A percentile compares a stretch with the other conserved stretches of the same genome.
Conservation (phyloP, 352 stramenopile genomes). For the Thraustochytrium striatum region DNA sequence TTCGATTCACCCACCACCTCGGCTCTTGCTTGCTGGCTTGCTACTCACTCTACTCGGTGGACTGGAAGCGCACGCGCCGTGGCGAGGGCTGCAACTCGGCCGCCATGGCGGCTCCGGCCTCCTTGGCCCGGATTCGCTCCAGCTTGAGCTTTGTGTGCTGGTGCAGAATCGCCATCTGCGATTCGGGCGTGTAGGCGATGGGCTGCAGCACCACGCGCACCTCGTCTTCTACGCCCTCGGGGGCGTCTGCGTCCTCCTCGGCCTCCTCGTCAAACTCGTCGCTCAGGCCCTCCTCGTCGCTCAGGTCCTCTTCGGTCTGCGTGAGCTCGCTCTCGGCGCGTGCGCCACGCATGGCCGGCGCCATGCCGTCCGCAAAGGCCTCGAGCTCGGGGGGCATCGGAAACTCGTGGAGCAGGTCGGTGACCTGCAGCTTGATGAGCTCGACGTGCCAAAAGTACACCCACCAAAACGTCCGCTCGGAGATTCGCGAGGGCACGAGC, state of each 20-base stretch:
- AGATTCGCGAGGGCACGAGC: conserved; percentile 15
- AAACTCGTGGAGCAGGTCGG: not conserved
- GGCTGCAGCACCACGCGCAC: not conserved
- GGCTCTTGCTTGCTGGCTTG: no score
- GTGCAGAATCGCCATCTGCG: conserved; percentile 4
- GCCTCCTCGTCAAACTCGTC: no score
- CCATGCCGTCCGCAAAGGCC: not conserved
- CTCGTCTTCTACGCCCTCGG: not conserved
- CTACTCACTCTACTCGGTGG: no score
- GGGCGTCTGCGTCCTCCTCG: not conserved
- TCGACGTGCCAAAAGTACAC: conserved; percentile 40
- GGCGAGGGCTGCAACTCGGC: no score
- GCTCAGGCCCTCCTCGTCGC: no score
- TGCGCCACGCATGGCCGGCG: no score
- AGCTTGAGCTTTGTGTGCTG: not conserved
- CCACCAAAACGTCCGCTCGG: conserved; percentile 2
- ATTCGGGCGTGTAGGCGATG: not conserved
- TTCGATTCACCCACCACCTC: no score
- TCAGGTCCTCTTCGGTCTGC: no score
- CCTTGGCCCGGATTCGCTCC: not conserved
- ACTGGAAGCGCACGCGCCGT: no score
- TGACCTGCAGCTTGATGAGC: conserved; percentile 32
- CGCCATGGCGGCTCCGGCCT: no score
- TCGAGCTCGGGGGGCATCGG: not conserved
- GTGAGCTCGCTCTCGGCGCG: no score